These are phyloP conservation scores for Rosa persica DNA, from an alignment of 306 rosid genomes.

Conservation along the genomic window DNA sequence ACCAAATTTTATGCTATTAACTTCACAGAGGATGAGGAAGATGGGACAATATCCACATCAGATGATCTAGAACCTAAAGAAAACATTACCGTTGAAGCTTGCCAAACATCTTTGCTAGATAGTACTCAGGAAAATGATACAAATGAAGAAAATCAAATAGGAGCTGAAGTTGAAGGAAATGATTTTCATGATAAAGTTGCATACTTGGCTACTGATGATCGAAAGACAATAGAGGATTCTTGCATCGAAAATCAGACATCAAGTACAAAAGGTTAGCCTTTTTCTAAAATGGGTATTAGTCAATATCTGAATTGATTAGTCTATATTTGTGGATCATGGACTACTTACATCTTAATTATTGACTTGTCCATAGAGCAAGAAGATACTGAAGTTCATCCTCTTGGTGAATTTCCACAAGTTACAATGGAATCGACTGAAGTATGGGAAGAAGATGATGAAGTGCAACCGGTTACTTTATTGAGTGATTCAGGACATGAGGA, in stretches of 20 bases:
- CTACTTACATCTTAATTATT: background rate
- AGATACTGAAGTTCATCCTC: conserved; percentile 32
- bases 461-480: conserved; percentile 12
- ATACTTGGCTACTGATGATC: conserved; percentile 21
- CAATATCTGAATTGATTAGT: background rate
- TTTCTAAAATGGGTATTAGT: background rate
- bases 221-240: conserved; percentile 14
- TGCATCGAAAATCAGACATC: conserved; percentile 15
- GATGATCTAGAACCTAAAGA: conserved; percentile 23
- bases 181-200: conserved; percentile 26
- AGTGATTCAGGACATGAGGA: conserved; percentile 26
- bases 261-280: conserved; percentile 22
- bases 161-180: conserved; percentile 27
- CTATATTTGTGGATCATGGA: background rate
- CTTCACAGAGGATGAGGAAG: background rate
- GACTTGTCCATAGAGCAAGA: conserved; percentile 32
- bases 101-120: conserved; percentile 20
- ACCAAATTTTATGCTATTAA: background rate
- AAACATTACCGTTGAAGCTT: conserved; percentile 37
- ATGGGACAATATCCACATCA: background rate
- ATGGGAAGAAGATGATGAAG: conserved; percentile 28
- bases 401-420: conserved; percentile 31
- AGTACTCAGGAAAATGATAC: conserved; percentile 25
- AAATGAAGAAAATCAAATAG: conserved; percentile 32
- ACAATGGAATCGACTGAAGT: conserved; percentile 22